Conservation (phyloP, 2,329 filamentous ascomycete genomes). For the Nannizziopsis barbatae region DNA sequence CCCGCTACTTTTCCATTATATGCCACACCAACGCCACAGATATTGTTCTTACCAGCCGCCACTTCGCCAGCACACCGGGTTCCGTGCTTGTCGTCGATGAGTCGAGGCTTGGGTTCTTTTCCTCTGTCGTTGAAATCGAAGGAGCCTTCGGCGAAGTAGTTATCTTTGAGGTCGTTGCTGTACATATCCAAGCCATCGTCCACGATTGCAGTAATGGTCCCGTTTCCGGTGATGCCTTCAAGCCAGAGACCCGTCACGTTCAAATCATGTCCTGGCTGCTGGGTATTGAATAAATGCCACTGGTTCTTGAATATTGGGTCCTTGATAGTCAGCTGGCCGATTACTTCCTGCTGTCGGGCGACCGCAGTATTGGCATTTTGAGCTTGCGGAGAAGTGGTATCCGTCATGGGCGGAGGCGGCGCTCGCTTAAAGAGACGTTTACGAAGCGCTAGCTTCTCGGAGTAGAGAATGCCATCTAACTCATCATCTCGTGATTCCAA, state of each 20-base stretch:
- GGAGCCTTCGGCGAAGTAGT: constrained; percentile 86
- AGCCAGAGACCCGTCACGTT: constrained; percentile 94
- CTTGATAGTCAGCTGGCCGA: constrained; percentile 56
- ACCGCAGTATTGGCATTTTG: constrained; percentile 42
- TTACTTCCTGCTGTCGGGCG: constrained; percentile 49
- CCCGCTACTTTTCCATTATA: constrained; percentile 86
- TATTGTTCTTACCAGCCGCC: constrained; percentile 78
- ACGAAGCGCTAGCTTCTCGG: constrained; percentile 63
- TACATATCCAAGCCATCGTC: constrained; percentile 96
- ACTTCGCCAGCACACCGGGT: constrained; percentile 93
- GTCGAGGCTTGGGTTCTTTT: constrained; percentile 65
- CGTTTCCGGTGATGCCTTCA: constrained; percentile 79
- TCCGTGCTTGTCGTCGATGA: constrained; percentile 79
- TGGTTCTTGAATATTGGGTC: constrained; percentile 91
- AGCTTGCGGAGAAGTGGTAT: constrained; percentile 12
- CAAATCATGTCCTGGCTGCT: constrained; percentile 75
- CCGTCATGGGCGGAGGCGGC: constrained; percentile 25
- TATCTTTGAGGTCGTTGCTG: constrained; percentile 80
- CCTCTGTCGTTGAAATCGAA: constrained; percentile 90
- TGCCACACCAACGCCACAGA: constrained; percentile 90
- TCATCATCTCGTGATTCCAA: constrained; percentile 33
- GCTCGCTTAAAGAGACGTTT: constrained; percentile 51
- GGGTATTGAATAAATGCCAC: constrained; percentile 85
- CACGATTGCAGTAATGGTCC: constrained; percentile 82
- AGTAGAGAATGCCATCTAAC: constrained; percentile 63